A percentile compares a stretch with the other conserved stretches of the same genome.
These are phyloP conservation scores for Linnemannia schmuckeri DNA, from an alignment of 192 early-diverging fungal genomes.

Conservation along the genomic window DNA sequence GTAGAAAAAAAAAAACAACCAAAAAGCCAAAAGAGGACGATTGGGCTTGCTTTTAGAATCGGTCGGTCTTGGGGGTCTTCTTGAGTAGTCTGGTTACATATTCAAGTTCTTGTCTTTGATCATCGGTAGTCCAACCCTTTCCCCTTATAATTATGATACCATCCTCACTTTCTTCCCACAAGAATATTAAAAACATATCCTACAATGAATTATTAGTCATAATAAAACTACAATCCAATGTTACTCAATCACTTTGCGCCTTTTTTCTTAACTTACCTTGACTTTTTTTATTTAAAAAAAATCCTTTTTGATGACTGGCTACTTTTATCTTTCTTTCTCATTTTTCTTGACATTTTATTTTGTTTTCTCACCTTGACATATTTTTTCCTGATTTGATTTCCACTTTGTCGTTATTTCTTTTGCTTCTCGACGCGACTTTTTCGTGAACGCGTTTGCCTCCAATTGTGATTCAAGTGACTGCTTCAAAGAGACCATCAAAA, in stretches of 20 bases:
- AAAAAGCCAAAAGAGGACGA: not conserved
- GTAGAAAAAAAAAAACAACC: too few species aligned
- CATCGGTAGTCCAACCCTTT: not conserved
- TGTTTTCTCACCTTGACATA: not conserved
- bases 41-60: not conserved
- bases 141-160: not conserved
- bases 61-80: not conserved
- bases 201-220: conserved; percentile 2
- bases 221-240: not conserved
- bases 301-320: too few species aligned
- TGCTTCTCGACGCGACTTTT: not conserved
- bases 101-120: not conserved
- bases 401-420: not conserved
- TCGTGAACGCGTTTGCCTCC: not conserved
- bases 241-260: not conserved
- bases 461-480: not conserved
- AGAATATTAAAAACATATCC: not conserved
- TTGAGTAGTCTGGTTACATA: conserved; percentile 15
- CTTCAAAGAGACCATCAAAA: not conserved
- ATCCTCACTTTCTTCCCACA: not conserved
- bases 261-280: not conserved
- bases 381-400: not conserved
- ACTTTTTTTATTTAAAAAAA: too few species aligned
- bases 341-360: not conserved
- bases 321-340: not conserved